phyloP scores from a whole-genome alignment of 2,329 filamentous ascomycete species.

The Fusarium dlaminii region DNA sequence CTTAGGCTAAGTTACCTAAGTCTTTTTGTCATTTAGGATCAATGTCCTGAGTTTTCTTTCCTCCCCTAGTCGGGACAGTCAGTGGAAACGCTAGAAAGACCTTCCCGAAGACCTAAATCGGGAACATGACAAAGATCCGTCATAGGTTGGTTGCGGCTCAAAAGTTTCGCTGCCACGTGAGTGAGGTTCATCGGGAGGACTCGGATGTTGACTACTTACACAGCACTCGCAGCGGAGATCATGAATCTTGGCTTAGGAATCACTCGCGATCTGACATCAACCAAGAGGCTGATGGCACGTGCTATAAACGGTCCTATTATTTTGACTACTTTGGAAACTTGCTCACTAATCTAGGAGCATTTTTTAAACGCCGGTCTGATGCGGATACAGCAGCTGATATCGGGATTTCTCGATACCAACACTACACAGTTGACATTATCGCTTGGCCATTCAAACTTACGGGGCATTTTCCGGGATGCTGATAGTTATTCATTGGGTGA shows the following conservation, averaged over 20 bases:
- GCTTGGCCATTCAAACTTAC: not conserved
- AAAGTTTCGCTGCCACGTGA: slow-evolving; percentile 36
- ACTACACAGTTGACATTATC: not conserved
- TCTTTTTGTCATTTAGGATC: no score
- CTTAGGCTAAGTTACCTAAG: no score
- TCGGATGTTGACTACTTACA: slow-evolving; percentile 20
- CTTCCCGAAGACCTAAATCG: slow-evolving; percentile 7
- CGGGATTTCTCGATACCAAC: slow-evolving; percentile 16
- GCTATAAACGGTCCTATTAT: slow-evolving; percentile 20
- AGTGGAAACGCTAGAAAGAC: slow-evolving; percentile 13
- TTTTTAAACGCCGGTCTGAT: not conserved
- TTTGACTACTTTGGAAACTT: not conserved
- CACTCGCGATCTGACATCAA: slow-evolving; percentile 7
- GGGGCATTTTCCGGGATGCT: not conserved
- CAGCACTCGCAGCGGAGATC: not conserved
- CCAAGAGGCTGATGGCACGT: not conserved
- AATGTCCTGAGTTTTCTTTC: no score
- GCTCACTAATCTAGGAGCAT: not conserved
- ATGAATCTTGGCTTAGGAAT: slow-evolving; percentile 3
- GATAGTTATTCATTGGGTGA: not conserved
- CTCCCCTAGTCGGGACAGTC: no score
- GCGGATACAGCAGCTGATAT: slow-evolving; percentile 1
- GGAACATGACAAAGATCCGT: slow-evolving; percentile 1
- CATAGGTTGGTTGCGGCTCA: slow-evolving; percentile 3
- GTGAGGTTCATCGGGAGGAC: slow-evolving; percentile 33